Evolutionary conservation across 2,329 filamentous ascomycete genomes (phyloP).

Genomic region (Clonostachys byssicola): DNA sequence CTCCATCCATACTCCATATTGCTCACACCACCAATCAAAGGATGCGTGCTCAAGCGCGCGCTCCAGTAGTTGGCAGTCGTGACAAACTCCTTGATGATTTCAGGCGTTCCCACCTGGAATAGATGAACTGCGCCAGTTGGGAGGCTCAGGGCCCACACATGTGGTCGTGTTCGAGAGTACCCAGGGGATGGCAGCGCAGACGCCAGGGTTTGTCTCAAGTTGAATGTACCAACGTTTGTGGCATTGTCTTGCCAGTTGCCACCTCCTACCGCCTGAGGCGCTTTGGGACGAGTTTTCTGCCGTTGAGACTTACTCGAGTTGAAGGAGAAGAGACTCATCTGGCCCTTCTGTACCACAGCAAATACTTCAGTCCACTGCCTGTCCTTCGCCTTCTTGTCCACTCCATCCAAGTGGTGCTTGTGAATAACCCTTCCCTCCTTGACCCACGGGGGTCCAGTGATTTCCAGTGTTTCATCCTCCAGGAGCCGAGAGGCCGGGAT

Average conservation of each 20-base stretch:
- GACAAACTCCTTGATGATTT: constrained; percentile 93
- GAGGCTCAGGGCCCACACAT: constrained; percentile 91
- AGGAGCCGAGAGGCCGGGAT: constrained; percentile 62
- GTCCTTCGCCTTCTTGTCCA: constrained; percentile 90
- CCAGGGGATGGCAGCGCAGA: constrained; percentile 86
- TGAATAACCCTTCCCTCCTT: constrained; percentile 96
- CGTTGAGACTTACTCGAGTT: constrained; percentile 72
- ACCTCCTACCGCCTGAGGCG: constrained; percentile 66
- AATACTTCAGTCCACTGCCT: constrained; percentile 94
- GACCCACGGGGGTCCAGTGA: constrained; percentile 93
- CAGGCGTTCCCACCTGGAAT: constrained; percentile 95
- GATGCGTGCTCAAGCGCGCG: constrained; percentile 88
- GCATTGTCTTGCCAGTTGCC: constrained; percentile 99
- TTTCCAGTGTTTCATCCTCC: constrained; percentile 88
- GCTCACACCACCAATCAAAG: constrained; percentile 85
- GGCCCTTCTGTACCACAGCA: constrained; percentile 92
- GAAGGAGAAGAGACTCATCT: constrained; percentile 92
- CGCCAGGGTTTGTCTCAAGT: constrained; percentile 85
- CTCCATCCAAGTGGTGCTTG: constrained; percentile 89
- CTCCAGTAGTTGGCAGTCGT: constrained; percentile 97
- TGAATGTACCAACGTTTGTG: constrained; percentile 81
- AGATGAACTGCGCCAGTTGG: constrained; percentile 92
- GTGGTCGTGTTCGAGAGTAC: constrained; percentile 83
- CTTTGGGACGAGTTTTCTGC: constrained; percentile 50
- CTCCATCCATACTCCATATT: constrained; percentile 99